These are phyloP conservation scores for Phaeomoniella chlamydospora DNA, from an alignment of 2,329 filamentous ascomycete species.

Conservation along the genomic window DNA sequence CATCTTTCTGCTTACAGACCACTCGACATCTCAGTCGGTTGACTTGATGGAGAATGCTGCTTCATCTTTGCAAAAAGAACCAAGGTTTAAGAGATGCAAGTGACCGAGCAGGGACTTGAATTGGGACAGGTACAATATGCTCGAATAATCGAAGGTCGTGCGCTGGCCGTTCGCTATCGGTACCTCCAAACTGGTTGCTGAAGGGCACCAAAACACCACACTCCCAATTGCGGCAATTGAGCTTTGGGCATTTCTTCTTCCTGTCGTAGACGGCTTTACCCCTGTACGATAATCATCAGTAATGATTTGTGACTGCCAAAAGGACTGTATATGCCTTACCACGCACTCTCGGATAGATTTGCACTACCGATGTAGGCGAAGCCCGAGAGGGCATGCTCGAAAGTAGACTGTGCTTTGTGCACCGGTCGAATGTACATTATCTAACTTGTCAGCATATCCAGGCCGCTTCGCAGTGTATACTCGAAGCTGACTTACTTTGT, in stretches of 20 bases:
- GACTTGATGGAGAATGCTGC: too few relatives aligned
- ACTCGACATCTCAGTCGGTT: too few relatives aligned
- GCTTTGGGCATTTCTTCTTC: conserved; percentile 50
- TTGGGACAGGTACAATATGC: conserved; percentile 28
- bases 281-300: conserved; percentile 31
- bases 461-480: too few relatives aligned
- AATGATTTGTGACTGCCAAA: background rate
- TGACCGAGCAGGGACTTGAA: conserved; percentile 20
- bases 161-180: too few relatives aligned
- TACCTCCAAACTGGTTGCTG: conserved; percentile 6
- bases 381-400: conserved; percentile 24
- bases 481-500: conserved; percentile 45
- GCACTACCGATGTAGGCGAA: conserved; percentile 86
- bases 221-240: conserved; percentile 89
- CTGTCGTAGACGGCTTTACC: conserved; percentile 62
- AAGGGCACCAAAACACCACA: conserved; percentile 72
- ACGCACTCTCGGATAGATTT: conserved; percentile 86
- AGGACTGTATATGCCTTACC: conserved; percentile 38
- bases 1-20: too few relatives aligned
- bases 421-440: background rate
- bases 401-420: background rate
- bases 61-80: conserved; percentile 10
- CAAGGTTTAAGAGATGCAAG: conserved; percentile 13
- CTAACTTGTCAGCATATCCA: background rate
- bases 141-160: conserved; percentile 10